Percentiles rank a stretch among this genome's conserved stretches.
phyloP scores from a whole-genome alignment of 2,329 filamentous ascomycete species.

The Pyricularia pennisetigena region DNA sequence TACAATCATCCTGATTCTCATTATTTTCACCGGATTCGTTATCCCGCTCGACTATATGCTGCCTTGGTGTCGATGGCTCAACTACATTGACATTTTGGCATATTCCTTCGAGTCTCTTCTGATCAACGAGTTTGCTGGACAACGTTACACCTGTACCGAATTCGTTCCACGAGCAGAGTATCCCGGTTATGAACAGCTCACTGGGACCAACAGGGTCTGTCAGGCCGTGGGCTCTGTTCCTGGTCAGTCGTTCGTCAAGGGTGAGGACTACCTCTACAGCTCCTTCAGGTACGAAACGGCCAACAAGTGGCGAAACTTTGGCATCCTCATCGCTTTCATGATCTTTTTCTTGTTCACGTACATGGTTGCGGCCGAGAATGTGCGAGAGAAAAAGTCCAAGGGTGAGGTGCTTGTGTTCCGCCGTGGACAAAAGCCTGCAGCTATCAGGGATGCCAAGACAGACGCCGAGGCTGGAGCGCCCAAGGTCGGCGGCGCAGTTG shows the following conservation, averaged over 20 bases:
- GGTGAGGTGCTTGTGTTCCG: conserved; percentile 63
- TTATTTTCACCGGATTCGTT: conserved; percentile 40
- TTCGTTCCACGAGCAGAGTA: conserved; percentile 29
- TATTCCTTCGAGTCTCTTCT: conserved; percentile 67
- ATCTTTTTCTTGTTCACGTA: conserved; percentile 55
- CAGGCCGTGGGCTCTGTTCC: conserved; percentile 41
- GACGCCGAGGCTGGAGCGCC: conserved; percentile 42
- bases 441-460: conserved; percentile 48
- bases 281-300: conserved; percentile 47
- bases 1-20: conserved; percentile 34
- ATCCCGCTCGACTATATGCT: conserved; percentile 48
- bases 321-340: conserved; percentile 55
- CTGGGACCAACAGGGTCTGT: conserved; percentile 21
- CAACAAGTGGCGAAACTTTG: conserved; percentile 59
- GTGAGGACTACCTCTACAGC: conserved; percentile 48
- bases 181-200: conserved; percentile 11
- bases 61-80: conserved; percentile 64
- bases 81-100: conserved; percentile 61
- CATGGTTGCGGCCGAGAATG: conserved; percentile 53
- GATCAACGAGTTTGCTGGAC: conserved; percentile 60
- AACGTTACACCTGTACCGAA: conserved; percentile 44
- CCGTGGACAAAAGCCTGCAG: conserved; percentile 49
- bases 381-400: conserved; percentile 50
- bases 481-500: background rate
- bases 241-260: conserved; percentile 43